These are phyloP conservation scores for Cryptococcus jaspeensis DNA, from an alignment of 1,284 basidiomycete species.

Conservation along the genomic window DNA sequence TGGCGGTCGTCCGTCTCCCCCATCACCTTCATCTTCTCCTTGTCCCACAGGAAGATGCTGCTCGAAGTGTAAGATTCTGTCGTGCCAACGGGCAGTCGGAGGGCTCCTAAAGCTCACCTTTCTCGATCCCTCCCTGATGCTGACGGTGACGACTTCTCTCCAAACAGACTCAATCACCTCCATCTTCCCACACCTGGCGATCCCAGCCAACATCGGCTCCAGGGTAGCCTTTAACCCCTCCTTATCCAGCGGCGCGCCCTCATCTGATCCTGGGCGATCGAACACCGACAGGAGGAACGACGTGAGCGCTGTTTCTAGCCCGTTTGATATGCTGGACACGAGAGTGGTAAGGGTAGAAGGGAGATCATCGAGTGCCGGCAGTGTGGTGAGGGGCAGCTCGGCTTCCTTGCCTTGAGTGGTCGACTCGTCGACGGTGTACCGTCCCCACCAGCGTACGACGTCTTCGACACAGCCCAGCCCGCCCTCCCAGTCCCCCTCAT, in stretches of 20 bases:
- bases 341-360: conserved; percentile 66
- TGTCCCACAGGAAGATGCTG: conserved; percentile 36
- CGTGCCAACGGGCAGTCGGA: neutral
- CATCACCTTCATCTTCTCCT: conserved; percentile 58
- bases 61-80: conserved; percentile 5
- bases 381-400: conserved; percentile 52
- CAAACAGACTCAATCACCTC: conserved; percentile 70
- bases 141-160: conserved; percentile 69
- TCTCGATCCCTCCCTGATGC: conserved; percentile 63
- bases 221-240: conserved; percentile 42
- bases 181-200: conserved; percentile 71
- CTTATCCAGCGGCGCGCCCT: conserved; percentile 13
- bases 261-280: conserved; percentile 42
- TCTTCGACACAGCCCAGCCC: conserved; percentile 75
- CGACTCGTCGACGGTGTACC: conserved; percentile 16
- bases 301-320: conserved; percentile 75
- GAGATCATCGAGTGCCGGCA: conserved; percentile 68
- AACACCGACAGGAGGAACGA: conserved; percentile 69
- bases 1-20: conserved; percentile 43
- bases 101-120: conserved; percentile 32
- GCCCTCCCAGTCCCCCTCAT: conserved; percentile 79
- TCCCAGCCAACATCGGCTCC: conserved; percentile 68
- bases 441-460: conserved; percentile 67
- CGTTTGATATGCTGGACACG: conserved; percentile 68
- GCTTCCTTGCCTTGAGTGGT: neutral